A percentile compares a stretch with the other conserved stretches of the same genome.
These are phyloP conservation scores for Chrysoporthe austroafricana DNA, from an alignment of 2,329 filamentous ascomycete genomes.

Conservation along the genomic window DNA sequence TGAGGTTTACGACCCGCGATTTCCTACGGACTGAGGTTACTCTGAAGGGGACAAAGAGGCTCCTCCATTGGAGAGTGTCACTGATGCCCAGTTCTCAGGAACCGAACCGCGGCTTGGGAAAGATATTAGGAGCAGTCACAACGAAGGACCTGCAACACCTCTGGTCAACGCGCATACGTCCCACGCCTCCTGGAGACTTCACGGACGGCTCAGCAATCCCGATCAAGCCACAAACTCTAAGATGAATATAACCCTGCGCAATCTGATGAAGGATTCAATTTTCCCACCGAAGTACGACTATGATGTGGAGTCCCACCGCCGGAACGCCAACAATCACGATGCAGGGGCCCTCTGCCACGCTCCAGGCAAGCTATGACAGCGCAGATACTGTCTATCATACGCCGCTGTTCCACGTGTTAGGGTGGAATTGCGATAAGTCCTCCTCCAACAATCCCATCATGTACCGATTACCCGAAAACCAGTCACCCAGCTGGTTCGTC, in stretches of 20 bases:
- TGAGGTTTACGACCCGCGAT: constrained; percentile 66
- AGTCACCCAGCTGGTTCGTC: constrained; percentile 60
- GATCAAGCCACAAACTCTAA: no score
- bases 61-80: neutral
- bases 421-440: constrained; percentile 52
- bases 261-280: no score
- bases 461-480: constrained; percentile 68
- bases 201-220: no score
- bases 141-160: no score
- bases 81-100: no score
- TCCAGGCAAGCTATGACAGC: neutral
- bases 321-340: neutral
- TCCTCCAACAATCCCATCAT: constrained; percentile 69
- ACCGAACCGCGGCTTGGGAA: no score
- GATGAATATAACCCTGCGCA: no score
- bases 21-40: constrained; percentile 59
- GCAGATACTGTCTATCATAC: constrained; percentile 16
- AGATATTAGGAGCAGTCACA: no score
- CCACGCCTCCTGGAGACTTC: no score
- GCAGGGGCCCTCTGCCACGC: constrained; percentile 1
- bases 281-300: no score
- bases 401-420: constrained; percentile 36
- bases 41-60: no score
- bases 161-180: no score
- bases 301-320: neutral